These are phyloP conservation scores for Selaginella tamariscina DNA, from an alignment of 75 land plant genomes.

Conservation along the genomic window DNA sequence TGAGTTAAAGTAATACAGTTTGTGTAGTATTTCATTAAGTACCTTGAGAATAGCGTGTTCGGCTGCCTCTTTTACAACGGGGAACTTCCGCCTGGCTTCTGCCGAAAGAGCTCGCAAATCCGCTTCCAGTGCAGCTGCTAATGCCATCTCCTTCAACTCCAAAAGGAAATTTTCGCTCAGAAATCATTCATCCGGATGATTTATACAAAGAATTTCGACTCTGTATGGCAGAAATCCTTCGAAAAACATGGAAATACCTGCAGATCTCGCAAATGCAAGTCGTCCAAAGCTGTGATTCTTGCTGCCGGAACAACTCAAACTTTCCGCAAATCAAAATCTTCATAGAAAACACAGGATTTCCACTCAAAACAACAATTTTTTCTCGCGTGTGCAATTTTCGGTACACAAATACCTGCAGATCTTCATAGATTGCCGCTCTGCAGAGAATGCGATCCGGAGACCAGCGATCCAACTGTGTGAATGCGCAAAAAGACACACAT, in stretches of 20 bases:
- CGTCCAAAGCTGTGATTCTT: background rate
- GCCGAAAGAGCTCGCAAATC: slow-evolving; percentile 88
- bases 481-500: too few species aligned
- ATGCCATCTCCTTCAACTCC: slow-evolving; percentile 50
- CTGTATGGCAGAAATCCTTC: too few species aligned
- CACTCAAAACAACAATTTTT: too few species aligned
- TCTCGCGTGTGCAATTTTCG: too few species aligned
- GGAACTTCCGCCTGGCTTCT: slow-evolving; percentile 77
- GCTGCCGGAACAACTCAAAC: background rate
- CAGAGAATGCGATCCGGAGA: too few species aligned
- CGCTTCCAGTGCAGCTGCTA: slow-evolving; percentile 80
- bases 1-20: background rate
- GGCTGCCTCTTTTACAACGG: slow-evolving; percentile 89
- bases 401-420: too few species aligned
- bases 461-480: too few species aligned
- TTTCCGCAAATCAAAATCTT: background rate
- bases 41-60: slow-evolving; percentile 97
- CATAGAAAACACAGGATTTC: background rate
- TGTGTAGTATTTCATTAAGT: background rate
- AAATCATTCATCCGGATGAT: too few species aligned
- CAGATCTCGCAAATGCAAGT: background rate
- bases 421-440: too few species aligned
- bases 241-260: too few species aligned
- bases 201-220: too few species aligned
- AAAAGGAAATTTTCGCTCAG: background rate